Conservation (phyloP, 164 flowering plant genomes). For the Sedum album region DNA sequence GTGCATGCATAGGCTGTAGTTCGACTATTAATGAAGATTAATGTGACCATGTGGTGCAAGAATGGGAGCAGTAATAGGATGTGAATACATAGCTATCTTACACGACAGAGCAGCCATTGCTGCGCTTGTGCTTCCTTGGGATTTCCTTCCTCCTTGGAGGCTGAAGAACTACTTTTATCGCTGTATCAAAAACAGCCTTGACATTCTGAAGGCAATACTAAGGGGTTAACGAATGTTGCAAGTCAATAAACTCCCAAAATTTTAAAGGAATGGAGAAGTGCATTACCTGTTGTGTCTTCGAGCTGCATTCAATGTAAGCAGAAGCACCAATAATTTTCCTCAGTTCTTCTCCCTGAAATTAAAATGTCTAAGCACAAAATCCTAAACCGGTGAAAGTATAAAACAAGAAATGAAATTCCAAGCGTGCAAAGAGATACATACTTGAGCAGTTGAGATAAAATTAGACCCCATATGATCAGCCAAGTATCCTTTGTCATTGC, state of each 20-base stretch:
- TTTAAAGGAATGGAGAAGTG: too few relatives aligned
- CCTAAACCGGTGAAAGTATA: not conserved
- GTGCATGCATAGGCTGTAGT: not conserved
- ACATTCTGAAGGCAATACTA: constrained; percentile 47
- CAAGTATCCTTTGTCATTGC: constrained; percentile 65
- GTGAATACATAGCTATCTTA: constrained; percentile 30
- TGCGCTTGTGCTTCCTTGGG: constrained; percentile 49
- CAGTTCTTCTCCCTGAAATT: constrained; percentile 75
- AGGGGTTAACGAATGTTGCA: not conserved
- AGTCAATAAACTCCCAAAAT: not conserved
- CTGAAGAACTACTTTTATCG: constrained; percentile 94
- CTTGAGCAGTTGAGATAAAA: constrained; percentile 73
- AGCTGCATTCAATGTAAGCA: constrained; percentile 95
- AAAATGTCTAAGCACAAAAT: constrained; percentile 4
- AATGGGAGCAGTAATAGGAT: not conserved
- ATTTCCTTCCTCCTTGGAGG: constrained; percentile 92
- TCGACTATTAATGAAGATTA: not conserved
- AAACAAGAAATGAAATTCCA: not conserved
- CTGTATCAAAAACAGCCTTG: constrained; percentile 98
- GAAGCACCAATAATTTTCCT: constrained; percentile 98
- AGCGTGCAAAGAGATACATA: constrained; percentile 16
- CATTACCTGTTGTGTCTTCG: constrained; percentile 94
- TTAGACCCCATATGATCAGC: constrained; percentile 64
- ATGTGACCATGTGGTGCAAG: not conserved
- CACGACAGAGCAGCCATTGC: constrained; percentile 64